A percentile compares a stretch with the other conserved stretches of the same genome.
phyloP scores from a whole-genome alignment of 83 land plant genomes.

The Diphasiastrum complanatum region DNA sequence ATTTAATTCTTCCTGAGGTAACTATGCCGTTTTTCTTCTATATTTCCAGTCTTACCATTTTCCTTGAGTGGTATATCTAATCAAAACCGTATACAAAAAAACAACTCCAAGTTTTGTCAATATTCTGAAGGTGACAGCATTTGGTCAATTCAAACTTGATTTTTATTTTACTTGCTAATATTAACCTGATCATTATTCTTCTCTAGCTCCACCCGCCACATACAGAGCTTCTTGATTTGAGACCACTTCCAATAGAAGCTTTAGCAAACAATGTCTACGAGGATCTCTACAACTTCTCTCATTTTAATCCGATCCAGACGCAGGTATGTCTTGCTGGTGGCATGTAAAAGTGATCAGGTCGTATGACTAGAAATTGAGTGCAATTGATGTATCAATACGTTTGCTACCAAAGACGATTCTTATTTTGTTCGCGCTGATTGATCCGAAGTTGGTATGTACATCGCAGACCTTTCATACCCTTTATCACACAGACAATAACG shows the following conservation, averaged over 20 bases:
- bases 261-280: constrained; percentile 68
- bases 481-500: constrained; percentile 85
- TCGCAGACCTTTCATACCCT: constrained; percentile 77
- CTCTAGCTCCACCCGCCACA: constrained; percentile 71
- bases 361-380: too few species aligned
- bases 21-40: too few species aligned
- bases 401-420: not conserved
- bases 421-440: constrained; percentile 6
- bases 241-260: constrained; percentile 78
- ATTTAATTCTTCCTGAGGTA: constrained; percentile 88
- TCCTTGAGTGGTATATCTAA: not conserved
- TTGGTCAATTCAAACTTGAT: too few species aligned
- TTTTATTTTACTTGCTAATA: not conserved
- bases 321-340: constrained; percentile 58
- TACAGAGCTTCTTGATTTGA: constrained; percentile 87
- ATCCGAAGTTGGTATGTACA: not conserved
- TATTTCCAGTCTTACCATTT: too few species aligned
- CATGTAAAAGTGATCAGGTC: too few species aligned
- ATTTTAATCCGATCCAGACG: constrained; percentile 97
- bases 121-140: too few species aligned
- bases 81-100: too few species aligned
- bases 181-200: not conserved
- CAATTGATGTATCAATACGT: too few species aligned
- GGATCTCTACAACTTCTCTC: constrained; percentile 75
- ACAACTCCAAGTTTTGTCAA: too few species aligned